Base-by-base conservation (phyloP, 2,329 filamentous ascomycete genomes). In the Colletotrichum paranaense region DNA sequence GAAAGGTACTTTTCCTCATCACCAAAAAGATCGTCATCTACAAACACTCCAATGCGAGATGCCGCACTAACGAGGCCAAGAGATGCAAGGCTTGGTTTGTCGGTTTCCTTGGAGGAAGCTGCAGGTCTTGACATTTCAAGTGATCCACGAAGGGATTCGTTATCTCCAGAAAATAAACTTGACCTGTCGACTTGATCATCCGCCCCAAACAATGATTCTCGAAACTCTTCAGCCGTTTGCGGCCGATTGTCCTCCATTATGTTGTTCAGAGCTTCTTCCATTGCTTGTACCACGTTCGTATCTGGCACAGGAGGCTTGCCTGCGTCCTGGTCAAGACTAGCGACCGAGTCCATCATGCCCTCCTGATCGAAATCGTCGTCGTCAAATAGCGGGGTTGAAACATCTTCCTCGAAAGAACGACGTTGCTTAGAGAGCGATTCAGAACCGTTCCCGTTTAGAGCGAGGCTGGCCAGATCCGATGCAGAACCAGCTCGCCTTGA, bases 1-100 rank as follows among this genome's bases (percentile, higher is more conserved):
- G 95, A 93, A 6, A 95, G 86, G 76, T 95, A 95, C 78, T 92
- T 95, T 78, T 94, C 91, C 78, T 97, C 94, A 75, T 98, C 96
- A 1, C 92, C 93, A 80, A 98, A 98, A 5, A 99, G 89, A 79
- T 98, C 95, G 79, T 98, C 94, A 76, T 98, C 94, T 7, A 94
- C 91, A 81, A 99, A 99, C 2, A 99, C 97, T 1, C 96, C 95
- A 72, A 95, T 95, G 26, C 95, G 92, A 19, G 94, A 95, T 16
- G 94, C 94, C 6, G 93, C 92, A 73, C 95, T 97, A 2, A 99
- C 94, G 5, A 99, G 89, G 0, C 97, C 97, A 3, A 99, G 85
- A 0, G 97, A 98, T 12, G 96, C 93, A 75, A 99, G 91, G 79
- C 94, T 99, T 28, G 95, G 95, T 81, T 93, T 97, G 32, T 91